Percentiles rank a stretch among this genome's conserved stretches.
Evolutionary conservation across 2,329 filamentous ascomycete genomes (phyloP).

Genomic region (Aspergillus fumigatus): DNA sequence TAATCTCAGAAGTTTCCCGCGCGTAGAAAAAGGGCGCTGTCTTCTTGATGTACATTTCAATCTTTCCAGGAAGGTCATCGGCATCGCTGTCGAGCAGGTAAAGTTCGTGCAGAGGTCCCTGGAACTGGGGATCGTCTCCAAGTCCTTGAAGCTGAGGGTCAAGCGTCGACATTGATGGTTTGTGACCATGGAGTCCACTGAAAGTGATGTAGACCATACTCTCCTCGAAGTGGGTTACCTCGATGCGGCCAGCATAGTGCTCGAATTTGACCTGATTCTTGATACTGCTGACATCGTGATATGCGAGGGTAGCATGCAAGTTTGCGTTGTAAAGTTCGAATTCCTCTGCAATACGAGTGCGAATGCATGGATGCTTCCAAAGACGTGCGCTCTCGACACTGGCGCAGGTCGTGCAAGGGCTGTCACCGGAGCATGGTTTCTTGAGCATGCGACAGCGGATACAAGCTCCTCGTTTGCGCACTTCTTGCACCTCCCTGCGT

Average conservation of each 20-base stretch:
- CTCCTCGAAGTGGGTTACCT: conserved; percentile 54
- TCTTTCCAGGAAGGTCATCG: conserved; percentile 48
- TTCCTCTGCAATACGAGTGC: conserved; percentile 55
- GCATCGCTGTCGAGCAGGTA: conserved; percentile 48
- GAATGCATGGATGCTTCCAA: conserved; percentile 58
- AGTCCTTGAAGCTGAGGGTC: conserved; percentile 41
- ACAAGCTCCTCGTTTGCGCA: conserved; percentile 58
- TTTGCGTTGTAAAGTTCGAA: conserved; percentile 54
- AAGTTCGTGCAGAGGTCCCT: conserved; percentile 36
- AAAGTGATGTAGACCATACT: conserved; percentile 47
- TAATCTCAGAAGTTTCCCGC: conserved; percentile 47
- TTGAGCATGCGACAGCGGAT: conserved; percentile 62
- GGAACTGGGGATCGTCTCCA: conserved; percentile 36
- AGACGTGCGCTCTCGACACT: conserved; percentile 57
- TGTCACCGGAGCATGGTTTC: conserved; percentile 59
- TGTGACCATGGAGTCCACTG: conserved; percentile 36
- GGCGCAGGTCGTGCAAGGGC: conserved; percentile 55
- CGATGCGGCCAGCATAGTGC: conserved; percentile 48
- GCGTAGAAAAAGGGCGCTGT: conserved; percentile 44
- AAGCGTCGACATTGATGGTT: conserved; percentile 32
- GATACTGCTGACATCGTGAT: conserved; percentile 47
- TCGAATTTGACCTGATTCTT: conserved; percentile 47
- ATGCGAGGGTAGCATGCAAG: conserved; percentile 50
- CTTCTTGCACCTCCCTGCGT: conserved; percentile 56
- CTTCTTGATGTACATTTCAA: conserved; percentile 52